Base-by-base conservation (phyloP, 2,329 filamentous ascomycete genomes). In the Beauveria caledonica region DNA sequence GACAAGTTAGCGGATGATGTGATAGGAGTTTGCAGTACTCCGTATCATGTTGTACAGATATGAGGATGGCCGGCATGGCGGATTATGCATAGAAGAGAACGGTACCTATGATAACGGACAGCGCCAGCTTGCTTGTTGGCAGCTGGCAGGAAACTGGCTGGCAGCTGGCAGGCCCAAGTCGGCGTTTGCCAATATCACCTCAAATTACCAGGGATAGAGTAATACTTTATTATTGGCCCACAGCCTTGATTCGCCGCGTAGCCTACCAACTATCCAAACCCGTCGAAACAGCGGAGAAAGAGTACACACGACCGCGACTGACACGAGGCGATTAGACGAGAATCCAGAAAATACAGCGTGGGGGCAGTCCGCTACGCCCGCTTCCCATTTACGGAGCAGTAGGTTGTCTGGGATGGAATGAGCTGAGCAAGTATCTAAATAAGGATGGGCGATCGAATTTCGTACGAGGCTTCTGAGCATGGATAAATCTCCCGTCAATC, bases 121-220 rank as follows among this genome's bases (percentile, higher is more conserved):
- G 5, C 6, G 45, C 15, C 17, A 25, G 15, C 17, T 3, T 50
- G 17, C 15, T 23, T 15, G 9, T 10, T 57, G 44, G 19, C 53
- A 39, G 53, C 53, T 58, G 54, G 45, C 29, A 49, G 19, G 5
- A 15, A 39, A 21, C 27, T 13, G n/a, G 54, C 15, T 21, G 42
- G 27, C 54, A 48, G 54, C 33, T 57, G 54, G 44, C 45, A 57
- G 54, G 25, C 13, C 19, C 19, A 48, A 25, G 45, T 29, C 46
- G 55, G 45, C 55, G 55, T 58, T 58, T 58, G 46, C 55, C 21
- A 42, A n/a, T 25, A 27, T 40, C 19, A 13, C n/a, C 39, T n/a
- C n/a, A 48, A 39, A n/a, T 48, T 21, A 56, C 9, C 33, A 27
- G 11, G n/a, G 19, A 19, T 25, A n/a, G 1, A 13, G 5, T 19